A percentile compares a stretch with the other conserved stretches of the same genome.
Conservation (phyloP, 2,329 filamentous ascomycete species). For the Elsinoe australis region DNA sequence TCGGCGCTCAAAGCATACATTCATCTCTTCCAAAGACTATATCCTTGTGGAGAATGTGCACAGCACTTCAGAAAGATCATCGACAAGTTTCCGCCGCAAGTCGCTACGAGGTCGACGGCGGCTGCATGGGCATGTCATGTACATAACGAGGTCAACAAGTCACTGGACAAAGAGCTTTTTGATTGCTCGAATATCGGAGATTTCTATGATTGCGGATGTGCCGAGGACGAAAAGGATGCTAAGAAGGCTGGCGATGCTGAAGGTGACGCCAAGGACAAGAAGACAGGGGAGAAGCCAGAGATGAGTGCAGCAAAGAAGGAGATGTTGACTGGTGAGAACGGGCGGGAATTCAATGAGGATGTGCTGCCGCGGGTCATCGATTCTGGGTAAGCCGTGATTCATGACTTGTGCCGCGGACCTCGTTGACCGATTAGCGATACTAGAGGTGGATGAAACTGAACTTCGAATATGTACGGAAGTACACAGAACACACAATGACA, state of each 20-base stretch:
- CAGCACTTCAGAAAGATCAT: conserved; percentile 55
- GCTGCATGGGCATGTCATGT: conserved; percentile 60
- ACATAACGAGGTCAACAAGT: conserved; percentile 59
- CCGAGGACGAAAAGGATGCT: conserved; percentile 44
- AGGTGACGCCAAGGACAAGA: conserved; percentile 6
- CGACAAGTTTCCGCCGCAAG: conserved; percentile 56
- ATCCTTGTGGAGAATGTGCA: conserved; percentile 61
- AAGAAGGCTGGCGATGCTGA: conserved; percentile 17
- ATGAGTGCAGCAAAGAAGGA: conserved; percentile 27
- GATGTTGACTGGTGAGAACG: conserved; percentile 26
- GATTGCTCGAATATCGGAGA: conserved; percentile 59
- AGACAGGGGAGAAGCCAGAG: conserved; percentile 22
- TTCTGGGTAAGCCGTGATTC: neutral
- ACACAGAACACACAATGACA: too few species aligned
- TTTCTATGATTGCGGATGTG: conserved; percentile 60
- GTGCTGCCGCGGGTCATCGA: neutral
- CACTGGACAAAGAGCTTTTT: conserved; percentile 53
- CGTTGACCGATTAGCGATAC: neutral
- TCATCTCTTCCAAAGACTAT: conserved; percentile 56
- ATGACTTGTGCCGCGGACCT: neutral
- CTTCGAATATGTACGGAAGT: too few species aligned
- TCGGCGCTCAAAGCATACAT: conserved; percentile 53
- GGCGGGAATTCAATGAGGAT: conserved; percentile 28
- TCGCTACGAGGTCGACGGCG: conserved; percentile 53
- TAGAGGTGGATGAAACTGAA: neutral